phyloP scores from a whole-genome alignment of 352 stramenopile species.

The Thraustochytrium striatum region DNA sequence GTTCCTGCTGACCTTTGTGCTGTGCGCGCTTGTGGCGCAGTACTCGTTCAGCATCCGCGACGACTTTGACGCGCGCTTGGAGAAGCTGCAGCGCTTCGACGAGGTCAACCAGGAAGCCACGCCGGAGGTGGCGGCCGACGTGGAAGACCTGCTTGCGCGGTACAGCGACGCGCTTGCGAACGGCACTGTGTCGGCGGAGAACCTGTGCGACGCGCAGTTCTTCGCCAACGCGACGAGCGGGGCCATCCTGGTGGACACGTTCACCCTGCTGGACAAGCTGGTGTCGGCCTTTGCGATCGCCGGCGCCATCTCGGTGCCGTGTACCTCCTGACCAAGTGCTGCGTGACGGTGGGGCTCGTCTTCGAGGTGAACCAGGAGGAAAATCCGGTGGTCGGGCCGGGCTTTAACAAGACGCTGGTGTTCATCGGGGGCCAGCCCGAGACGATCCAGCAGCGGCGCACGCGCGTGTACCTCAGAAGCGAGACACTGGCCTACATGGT shows the following conservation, averaged over 20 bases:
- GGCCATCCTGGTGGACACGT: constrained; percentile 10
- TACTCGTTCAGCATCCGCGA: neutral
- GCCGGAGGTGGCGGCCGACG: neutral
- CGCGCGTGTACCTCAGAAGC: constrained; percentile 24
- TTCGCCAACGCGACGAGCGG: neutral
- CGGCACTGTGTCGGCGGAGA: neutral
- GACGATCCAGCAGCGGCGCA: constrained; percentile 23
- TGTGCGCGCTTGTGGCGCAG: neutral
- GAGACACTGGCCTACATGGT: constrained; percentile 46
- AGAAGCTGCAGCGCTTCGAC: neutral
- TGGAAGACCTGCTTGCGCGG: neutral
- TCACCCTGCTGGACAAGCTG: constrained; percentile 30
- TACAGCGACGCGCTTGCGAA: constrained; percentile 6
- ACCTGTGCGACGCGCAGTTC: constrained; percentile 19
- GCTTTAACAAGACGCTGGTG: neutral
- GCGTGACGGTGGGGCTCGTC: neutral
- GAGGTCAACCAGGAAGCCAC: neutral
- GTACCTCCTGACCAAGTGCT: constrained; percentile 22
- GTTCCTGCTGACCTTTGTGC: constrained; percentile 6
- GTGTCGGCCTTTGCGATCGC: neutral
- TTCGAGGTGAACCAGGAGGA: constrained; percentile 12
- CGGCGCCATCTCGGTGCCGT: constrained; percentile 10
- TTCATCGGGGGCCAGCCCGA: constrained; percentile 1
- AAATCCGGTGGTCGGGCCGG: neutral
- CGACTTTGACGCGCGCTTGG: constrained; percentile 1